phyloP scores from a whole-genome alignment of 2,329 filamentous ascomycete species.

The Pseudogymnoascus sp. region DNA sequence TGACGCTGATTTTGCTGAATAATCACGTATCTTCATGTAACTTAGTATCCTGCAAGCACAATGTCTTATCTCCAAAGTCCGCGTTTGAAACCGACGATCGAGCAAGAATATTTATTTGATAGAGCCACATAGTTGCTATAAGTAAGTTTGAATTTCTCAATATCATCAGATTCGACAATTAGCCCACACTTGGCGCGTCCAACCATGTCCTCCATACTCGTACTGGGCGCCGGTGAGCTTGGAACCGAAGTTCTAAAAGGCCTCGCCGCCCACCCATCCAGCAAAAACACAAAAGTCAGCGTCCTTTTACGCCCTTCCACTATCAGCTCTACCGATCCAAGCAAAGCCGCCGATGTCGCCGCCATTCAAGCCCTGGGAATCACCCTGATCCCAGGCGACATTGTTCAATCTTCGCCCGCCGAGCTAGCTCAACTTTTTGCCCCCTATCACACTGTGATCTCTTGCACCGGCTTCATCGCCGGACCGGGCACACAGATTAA shows the following conservation, averaged over 20 bases:
- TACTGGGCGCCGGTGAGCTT: slow-evolving; percentile 61
- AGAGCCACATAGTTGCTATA: neutral
- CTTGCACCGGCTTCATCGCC: slow-evolving; percentile 52
- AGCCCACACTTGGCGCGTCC: neutral
- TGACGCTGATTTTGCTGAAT: neutral
- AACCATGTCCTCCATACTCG: slow-evolving; percentile 35
- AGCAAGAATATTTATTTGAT: neutral
- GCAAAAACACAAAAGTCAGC: slow-evolving; percentile 31
- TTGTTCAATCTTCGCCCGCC: slow-evolving; percentile 29
- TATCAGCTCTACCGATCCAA: slow-evolving; percentile 32
- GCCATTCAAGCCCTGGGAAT: slow-evolving; percentile 20
- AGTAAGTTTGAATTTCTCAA: neutral
- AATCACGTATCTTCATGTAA: slow-evolving; percentile 1
- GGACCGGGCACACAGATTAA: slow-evolving; percentile 49
- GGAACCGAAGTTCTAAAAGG: slow-evolving; percentile 47
- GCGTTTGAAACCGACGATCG: neutral
- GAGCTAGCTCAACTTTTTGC: slow-evolving; percentile 38
- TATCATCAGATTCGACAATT: neutral
- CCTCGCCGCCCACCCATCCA: slow-evolving; percentile 37
- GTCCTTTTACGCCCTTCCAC: slow-evolving; percentile 46
- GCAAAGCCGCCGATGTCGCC: slow-evolving; percentile 39
- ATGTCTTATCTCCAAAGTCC: slow-evolving; percentile 3
- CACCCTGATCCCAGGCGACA: slow-evolving; percentile 21
- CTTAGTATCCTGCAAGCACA: neutral
- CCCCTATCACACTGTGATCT: slow-evolving; percentile 46